Evolutionary conservation across 768 basidiomycete species (phyloP), one percentile per base, ranked within the genome.

Genomic region (Trametes sanguinea): DNA sequence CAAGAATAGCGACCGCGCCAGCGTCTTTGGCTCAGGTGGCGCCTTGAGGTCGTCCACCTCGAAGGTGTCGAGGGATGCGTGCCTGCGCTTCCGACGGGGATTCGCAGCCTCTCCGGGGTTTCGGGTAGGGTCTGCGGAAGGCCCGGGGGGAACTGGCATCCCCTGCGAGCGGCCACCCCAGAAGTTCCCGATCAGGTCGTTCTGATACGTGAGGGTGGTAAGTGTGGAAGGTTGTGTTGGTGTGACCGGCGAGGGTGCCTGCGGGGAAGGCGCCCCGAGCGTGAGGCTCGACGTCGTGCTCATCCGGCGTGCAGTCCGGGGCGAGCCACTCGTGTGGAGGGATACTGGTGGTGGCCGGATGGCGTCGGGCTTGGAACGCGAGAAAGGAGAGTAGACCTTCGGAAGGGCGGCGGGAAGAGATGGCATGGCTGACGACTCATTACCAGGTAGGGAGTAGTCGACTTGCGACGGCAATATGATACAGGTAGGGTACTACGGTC

Each of bases 11-110:
- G 22, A 13, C 13, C 55, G 30, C 50, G 58, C 52, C 43, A 46
- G 58, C 54, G 63, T 60, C 43, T 30, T 51, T 3, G 63, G 63
- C 58, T 60, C 62, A 10, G 32, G 50, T n/a, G 29, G 14, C 29
- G 27, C 44, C 59, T 51, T 27, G 32, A 37, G 44, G 30, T 32
- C 54, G 7, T 43, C 32, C 43, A 55, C 5, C 32, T 35, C 32
- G 54, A 56, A 56, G 9, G 29, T 47, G n/a, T 33, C 44, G 17
- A 56, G 8, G 3, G 54, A 56, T 45, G 54, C 7, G 29, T 56
- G 40, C 29, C 53, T 42, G 22, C 16, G 29, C 29, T 30, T 42
- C 40, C 14, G 16, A 2, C n/a, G 42, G 8, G 8, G 40, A 29
- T 30, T 30, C 42, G 27, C 29, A 32, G 48, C 17, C 29, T 10